Evolutionary conservation across 169 alveolate genomes (phyloP).

Genomic region (Eimeria acervulina): DNA sequence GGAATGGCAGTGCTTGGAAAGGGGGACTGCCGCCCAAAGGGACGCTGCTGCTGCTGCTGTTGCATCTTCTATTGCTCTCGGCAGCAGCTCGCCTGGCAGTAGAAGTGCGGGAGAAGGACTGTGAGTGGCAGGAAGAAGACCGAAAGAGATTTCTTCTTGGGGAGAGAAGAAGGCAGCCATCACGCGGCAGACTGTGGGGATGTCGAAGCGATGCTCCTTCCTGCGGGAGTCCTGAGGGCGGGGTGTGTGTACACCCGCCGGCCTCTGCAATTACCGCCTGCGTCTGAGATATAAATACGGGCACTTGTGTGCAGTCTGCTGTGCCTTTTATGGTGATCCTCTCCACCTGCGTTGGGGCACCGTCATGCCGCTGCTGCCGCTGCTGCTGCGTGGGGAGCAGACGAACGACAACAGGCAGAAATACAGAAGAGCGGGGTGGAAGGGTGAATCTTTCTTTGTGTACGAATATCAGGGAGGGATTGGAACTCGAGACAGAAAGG

Average conservation of each 20-base stretch:
- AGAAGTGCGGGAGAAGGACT: neutral
- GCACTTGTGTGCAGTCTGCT: neutral
- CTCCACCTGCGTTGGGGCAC: neutral
- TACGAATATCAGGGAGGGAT: constrained; percentile 16
- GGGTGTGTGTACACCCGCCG: neutral
- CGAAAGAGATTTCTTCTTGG: neutral
- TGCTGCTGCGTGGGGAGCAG: neutral
- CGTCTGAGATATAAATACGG: neutral
- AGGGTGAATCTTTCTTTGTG: constrained; percentile 7
- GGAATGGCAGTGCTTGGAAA: neutral
- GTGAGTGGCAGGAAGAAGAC: neutral
- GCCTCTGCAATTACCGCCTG: neutral
- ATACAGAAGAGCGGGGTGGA: neutral
- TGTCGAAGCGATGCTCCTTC: neutral
- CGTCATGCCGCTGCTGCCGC: constrained; percentile 9
- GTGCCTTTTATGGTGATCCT: neutral
- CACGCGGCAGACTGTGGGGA: neutral
- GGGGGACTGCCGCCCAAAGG: neutral
- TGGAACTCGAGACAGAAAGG: neutral
- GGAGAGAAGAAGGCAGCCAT: neutral
- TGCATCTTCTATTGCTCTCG: neutral
- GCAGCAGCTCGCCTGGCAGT: neutral
- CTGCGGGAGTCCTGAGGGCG: neutral
- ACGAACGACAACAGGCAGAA: constrained; percentile 16
- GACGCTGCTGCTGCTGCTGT: constrained; percentile 27